These are phyloP conservation scores for Physcia stellaris DNA, from an alignment of 495 filamentous ascomycete species.

Conservation along the genomic window DNA sequence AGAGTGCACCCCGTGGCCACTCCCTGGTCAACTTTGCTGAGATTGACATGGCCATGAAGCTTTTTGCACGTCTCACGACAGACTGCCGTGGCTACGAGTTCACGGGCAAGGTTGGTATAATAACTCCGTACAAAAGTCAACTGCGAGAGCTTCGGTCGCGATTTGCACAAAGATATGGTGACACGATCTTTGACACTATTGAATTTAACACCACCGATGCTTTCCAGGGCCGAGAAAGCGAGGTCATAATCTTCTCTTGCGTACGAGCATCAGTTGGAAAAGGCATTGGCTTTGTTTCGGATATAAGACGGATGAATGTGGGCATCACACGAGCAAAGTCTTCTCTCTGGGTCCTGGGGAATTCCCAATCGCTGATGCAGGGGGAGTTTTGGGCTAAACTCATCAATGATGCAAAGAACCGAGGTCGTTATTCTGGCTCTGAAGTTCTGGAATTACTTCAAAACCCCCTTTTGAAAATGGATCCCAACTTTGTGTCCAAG, in stretches of 20 bases:
- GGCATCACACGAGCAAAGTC: conserved; percentile 92
- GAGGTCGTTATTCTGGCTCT: conserved; percentile 64
- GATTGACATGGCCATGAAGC: conserved; percentile 64
- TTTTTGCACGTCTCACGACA: conserved; percentile 61
- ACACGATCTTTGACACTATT: conserved; percentile 57
- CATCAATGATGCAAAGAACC: conserved; percentile 60
- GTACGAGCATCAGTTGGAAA: conserved; percentile 77
- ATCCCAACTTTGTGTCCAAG: not conserved
- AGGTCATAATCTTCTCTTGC: conserved; percentile 98
- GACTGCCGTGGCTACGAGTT: conserved; percentile 61
- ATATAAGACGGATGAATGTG: conserved; percentile 99
- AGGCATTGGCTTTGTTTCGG: conserved; percentile 93
- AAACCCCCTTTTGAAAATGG: conserved; percentile 28
- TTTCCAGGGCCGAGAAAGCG: conserved; percentile 91
- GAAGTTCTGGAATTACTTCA: conserved; percentile 41
- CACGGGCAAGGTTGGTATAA: conserved; percentile 80
- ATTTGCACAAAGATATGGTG: conserved; percentile 60
- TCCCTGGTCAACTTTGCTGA: conserved; percentile 86
- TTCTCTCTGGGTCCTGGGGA: conserved; percentile 88
- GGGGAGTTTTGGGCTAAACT: conserved; percentile 83
- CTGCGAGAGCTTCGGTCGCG: conserved; percentile 60
- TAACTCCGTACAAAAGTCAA: conserved; percentile 93
- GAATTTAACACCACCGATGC: conserved; percentile 99
- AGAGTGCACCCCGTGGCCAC: conserved; percentile 59
- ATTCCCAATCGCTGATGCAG: conserved; percentile 69